phyloP scores from a whole-genome alignment of 352 stramenopile genomes.

The Phytophthora pini region DNA sequence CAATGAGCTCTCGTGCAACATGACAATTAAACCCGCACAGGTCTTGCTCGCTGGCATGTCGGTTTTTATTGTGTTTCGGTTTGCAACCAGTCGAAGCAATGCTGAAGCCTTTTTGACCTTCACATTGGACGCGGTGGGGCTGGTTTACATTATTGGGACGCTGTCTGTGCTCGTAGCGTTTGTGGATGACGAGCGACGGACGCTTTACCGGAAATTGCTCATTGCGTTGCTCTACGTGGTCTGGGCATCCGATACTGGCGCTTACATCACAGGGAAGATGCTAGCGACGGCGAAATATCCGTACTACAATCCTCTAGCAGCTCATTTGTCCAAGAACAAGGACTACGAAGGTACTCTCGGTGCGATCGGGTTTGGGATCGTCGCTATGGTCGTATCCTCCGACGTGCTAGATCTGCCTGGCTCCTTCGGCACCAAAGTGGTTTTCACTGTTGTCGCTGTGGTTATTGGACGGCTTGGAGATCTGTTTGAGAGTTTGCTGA shows the following conservation, averaged over 20 bases:
- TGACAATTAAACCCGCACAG: constrained; percentile 37
- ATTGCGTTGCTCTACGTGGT: constrained; percentile 77
- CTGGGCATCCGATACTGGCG: constrained; percentile 91
- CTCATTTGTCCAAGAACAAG: constrained; percentile 95
- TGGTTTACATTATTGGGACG: constrained; percentile 69
- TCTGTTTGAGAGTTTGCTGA: constrained; percentile 96
- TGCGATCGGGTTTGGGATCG: constrained; percentile 81
- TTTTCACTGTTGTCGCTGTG: constrained; percentile 90
- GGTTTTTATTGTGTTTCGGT: constrained; percentile 54
- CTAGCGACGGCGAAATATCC: constrained; percentile 88
- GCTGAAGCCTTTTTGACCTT: constrained; percentile 51
- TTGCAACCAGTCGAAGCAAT: constrained; percentile 37
- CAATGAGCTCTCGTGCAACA: constrained; percentile 57
- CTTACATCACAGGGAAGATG: constrained; percentile 93
- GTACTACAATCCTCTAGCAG: constrained; percentile 82
- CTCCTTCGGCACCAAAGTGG: constrained; percentile 72
- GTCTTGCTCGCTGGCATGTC: constrained; percentile 49
- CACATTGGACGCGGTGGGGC: constrained; percentile 56
- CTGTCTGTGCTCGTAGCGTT: constrained; percentile 63
- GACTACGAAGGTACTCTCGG: constrained; percentile 95
- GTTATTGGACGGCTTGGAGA: constrained; percentile 94
- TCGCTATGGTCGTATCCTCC: constrained; percentile 81
- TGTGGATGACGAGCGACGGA: constrained; percentile 63
- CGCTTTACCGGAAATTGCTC: constrained; percentile 62
- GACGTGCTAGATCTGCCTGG: constrained; percentile 77